These are phyloP conservation scores for Phytopythium ostracodes DNA, from an alignment of 352 stramenopile genomes.

Conservation along the genomic window DNA sequence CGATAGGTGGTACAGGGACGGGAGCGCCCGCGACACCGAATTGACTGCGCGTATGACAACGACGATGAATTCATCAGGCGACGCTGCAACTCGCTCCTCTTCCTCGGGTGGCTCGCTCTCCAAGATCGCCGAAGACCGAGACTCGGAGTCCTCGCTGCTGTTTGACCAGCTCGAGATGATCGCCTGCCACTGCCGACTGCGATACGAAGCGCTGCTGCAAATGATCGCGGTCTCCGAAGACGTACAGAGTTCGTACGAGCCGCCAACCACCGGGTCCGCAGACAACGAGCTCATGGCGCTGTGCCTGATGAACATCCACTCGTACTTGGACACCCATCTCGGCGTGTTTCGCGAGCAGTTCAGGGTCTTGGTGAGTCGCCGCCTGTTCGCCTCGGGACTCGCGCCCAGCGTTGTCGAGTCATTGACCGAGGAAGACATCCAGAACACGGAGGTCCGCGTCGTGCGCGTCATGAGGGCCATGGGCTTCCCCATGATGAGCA, in stretches of 20 bases:
- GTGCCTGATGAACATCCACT: slow-evolving; percentile 66
- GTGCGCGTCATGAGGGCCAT: slow-evolving; percentile 34
- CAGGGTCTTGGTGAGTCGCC: background rate
- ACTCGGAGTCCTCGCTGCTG: background rate
- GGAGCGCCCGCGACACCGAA: background rate
- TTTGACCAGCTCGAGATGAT: slow-evolving; percentile 1
- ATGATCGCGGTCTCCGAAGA: background rate
- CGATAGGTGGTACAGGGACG: background rate
- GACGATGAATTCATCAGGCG: background rate
- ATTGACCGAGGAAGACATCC: background rate
- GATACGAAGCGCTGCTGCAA: slow-evolving; percentile 6
- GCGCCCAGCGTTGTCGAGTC: background rate
- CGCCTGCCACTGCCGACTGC: background rate
- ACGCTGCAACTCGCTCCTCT: background rate
- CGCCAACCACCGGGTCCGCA: slow-evolving; percentile 7
- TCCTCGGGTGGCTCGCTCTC: background rate
- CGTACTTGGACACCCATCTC: slow-evolving; percentile 38
- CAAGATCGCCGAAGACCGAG: background rate
- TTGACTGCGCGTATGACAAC: background rate
- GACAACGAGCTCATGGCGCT: slow-evolving; percentile 47
- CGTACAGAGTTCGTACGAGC: slow-evolving; percentile 20
- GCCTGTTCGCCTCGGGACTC: background rate
- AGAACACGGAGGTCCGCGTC: slow-evolving; percentile 11
- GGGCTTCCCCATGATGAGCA: slow-evolving; percentile 34
- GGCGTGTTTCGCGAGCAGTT: slow-evolving; percentile 19